Percentiles rank a stretch among this genome's conserved stretches.
phyloP scores from a whole-genome alignment of 2,329 filamentous ascomycete species.

The Colletotrichum acutatum region DNA sequence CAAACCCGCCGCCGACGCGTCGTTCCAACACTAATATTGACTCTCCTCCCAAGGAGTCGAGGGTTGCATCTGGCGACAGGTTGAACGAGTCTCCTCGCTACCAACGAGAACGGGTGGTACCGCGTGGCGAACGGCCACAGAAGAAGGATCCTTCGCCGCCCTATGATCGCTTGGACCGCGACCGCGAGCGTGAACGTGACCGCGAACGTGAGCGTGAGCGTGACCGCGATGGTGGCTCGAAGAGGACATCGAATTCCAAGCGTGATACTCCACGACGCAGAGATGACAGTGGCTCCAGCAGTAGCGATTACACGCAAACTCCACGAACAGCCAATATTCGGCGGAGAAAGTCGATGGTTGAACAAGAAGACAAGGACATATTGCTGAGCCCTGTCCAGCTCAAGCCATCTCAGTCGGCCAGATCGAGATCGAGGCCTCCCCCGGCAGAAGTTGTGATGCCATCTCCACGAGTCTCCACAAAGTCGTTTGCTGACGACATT shows the following conservation, averaged over 20 bases:
- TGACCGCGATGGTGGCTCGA: slow-evolving; percentile 38
- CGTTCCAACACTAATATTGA: slow-evolving; percentile 43
- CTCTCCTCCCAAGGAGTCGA: slow-evolving; percentile 39
- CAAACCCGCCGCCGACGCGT: slow-evolving; percentile 38
- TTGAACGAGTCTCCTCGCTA: slow-evolving; percentile 41
- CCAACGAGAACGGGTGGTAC: slow-evolving; percentile 27
- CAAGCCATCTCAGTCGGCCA: slow-evolving; percentile 30
- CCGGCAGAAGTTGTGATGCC: slow-evolving; percentile 46
- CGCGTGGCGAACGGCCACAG: slow-evolving; percentile 34
- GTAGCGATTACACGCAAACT: slow-evolving; percentile 50
- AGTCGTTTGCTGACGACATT: slow-evolving; percentile 29
- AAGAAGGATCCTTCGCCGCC: slow-evolving; percentile 46
- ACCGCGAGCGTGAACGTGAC: too few species aligned
- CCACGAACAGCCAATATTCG: slow-evolving; percentile 42
- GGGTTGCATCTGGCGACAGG: slow-evolving; percentile 47
- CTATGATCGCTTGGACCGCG: slow-evolving; percentile 40
- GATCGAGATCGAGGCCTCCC: slow-evolving; percentile 48
- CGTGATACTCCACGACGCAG: slow-evolving; percentile 41
- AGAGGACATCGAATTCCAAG: slow-evolving; percentile 42
- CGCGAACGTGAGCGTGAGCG: slow-evolving; percentile 12
- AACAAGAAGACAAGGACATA: slow-evolving; percentile 47
- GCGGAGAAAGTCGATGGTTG: slow-evolving; percentile 47
- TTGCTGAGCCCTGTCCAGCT: slow-evolving; percentile 39
- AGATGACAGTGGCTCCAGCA: slow-evolving; percentile 52
- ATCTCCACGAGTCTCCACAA: slow-evolving; percentile 40